phyloP scores from a whole-genome alignment of 2,329 filamentous ascomycete species.

The Aurifilum marmelostoma region DNA sequence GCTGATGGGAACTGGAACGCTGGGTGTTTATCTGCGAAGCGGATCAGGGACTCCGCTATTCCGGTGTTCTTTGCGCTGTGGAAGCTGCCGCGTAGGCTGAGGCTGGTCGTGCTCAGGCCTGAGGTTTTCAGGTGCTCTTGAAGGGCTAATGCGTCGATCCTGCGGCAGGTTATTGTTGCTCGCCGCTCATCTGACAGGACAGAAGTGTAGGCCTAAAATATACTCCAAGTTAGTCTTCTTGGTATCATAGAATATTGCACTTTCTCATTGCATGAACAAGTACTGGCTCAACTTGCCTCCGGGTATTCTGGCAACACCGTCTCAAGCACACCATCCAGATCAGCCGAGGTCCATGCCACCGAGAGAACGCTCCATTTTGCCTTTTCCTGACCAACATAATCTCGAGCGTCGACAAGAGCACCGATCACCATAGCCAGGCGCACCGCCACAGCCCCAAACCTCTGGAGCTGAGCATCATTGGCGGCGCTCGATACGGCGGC shows the following conservation, averaged over 20 bases:
- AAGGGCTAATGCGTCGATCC: neutral
- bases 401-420: constrained; percentile 11
- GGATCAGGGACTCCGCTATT: neutral
- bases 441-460: constrained; percentile 42
- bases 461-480: constrained; percentile 36
- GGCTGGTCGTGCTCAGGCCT: neutral
- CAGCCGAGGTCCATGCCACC: neutral
- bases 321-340: neutral
- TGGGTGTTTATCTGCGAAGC: neutral
- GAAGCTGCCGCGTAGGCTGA: constrained; percentile 3
- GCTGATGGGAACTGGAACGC: constrained; percentile 4
- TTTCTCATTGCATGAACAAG: neutral
- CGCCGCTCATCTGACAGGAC: constrained; percentile 9
- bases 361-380: constrained; percentile 12
- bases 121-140: neutral
- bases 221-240: neutral
- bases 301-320: neutral
- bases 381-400: constrained; percentile 16
- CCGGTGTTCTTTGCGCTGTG: neutral
- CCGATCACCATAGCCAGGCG: constrained; percentile 45
- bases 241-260: too few species aligned
- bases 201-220: constrained; percentile 9
- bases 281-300: neutral
- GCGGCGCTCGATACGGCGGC: constrained; percentile 41
- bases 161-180: constrained; percentile 11